phyloP scores from a whole-genome alignment of 805 yeast genomes.

The Kodamaea kakaduensis region DNA sequence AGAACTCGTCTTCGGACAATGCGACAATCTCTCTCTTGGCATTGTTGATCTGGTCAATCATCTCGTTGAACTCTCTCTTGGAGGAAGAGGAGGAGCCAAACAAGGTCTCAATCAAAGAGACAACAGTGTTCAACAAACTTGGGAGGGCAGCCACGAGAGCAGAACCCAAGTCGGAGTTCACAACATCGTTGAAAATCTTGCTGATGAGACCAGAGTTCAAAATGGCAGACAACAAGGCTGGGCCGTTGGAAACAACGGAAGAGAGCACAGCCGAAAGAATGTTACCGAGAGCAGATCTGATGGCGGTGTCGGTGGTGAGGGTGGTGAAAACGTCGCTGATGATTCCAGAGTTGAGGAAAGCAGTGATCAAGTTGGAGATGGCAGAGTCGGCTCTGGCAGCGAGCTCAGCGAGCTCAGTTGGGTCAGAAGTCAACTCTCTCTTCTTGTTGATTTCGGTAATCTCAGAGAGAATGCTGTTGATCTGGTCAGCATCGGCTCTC shows the following conservation, averaged over 20 bases:
- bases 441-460: conserved; percentile 31
- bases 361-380: conserved; percentile 33
- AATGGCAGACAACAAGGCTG: conserved; percentile 37
- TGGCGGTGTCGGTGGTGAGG: conserved; percentile 30
- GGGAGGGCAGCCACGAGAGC: conserved; percentile 33
- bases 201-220: conserved; percentile 39
- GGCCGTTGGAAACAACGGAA: conserved; percentile 36
- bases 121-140: conserved; percentile 29
- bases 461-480: conserved; percentile 31
- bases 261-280: conserved; percentile 30
- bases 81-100: conserved; percentile 11
- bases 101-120: conserved; percentile 21
- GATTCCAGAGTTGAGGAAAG: conserved; percentile 37
- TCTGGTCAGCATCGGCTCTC: conserved; percentile 33
- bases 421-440: conserved; percentile 32
- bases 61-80: conserved; percentile 14
- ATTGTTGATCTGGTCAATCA: conserved; percentile 14
- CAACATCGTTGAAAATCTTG: conserved; percentile 27
- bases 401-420: conserved; percentile 23
- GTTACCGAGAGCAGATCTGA: conserved; percentile 22
- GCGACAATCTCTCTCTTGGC: conserved; percentile 10
- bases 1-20: conserved; percentile 20
- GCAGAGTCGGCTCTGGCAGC: conserved; percentile 34
- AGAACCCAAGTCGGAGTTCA: conserved; percentile 32
- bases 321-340: conserved; percentile 32